phyloP scores from a whole-genome alignment of 2,329 filamentous ascomycete species.

The Cercospora sp. region DNA sequence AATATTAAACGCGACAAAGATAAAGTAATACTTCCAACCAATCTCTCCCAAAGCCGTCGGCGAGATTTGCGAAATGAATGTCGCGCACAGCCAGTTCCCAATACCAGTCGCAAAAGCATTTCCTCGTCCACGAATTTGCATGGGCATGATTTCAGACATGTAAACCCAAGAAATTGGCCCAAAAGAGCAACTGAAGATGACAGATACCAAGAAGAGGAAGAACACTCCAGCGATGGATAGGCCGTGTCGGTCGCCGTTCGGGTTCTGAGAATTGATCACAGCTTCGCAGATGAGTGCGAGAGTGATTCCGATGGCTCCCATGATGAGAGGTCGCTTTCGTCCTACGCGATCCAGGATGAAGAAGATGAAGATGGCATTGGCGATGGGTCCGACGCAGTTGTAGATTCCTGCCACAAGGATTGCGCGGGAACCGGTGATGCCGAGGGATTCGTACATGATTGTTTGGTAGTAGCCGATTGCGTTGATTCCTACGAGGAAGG shows the following conservation, averaged over 20 bases:
- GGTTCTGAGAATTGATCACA: conserved; percentile 55
- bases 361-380: conserved; percentile 61
- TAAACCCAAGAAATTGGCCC: conserved; percentile 64
- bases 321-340: conserved; percentile 54
- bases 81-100: conserved; percentile 61
- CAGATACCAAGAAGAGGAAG: conserved; percentile 63
- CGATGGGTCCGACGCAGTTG: conserved; percentile 59
- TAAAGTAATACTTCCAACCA: conserved; percentile 33
- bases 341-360: conserved; percentile 58
- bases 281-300: conserved; percentile 62
- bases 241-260: conserved; percentile 44
- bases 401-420: conserved; percentile 62
- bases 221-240: conserved; percentile 63
- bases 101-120: conserved; percentile 59
- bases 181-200: conserved; percentile 61
- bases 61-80: conserved; percentile 61
- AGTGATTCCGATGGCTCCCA: conserved; percentile 56
- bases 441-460: conserved; percentile 58
- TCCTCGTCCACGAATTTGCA: conserved; percentile 63
- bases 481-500: conserved; percentile 52
- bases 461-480: conserved; percentile 65
- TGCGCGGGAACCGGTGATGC: conserved; percentile 54
- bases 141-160: conserved; percentile 65
- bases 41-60: conserved; percentile 33
- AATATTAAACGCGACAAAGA: conserved; percentile 51